Percentiles rank a stretch among this genome's conserved stretches.
These are phyloP conservation scores for Oryza nivara DNA, from an alignment of 176 grass and related monocot species.

Conservation along the genomic window DNA sequence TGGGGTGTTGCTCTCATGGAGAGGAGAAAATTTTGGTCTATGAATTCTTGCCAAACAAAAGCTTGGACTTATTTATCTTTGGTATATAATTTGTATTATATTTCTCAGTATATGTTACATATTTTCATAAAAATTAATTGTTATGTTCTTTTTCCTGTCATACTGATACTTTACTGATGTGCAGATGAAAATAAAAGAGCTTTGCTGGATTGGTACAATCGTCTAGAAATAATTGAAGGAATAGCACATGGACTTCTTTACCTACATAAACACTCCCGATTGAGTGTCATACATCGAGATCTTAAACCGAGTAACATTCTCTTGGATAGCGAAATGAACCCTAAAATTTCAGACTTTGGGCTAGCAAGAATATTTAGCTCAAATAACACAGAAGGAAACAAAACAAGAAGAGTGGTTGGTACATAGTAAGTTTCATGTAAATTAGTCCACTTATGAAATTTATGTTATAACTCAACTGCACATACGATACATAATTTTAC, in stretches of 20 bases:
- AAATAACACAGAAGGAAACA: conserved; percentile 39
- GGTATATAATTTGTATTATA: conserved; percentile 33
- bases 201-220: conserved; percentile 40
- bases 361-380: conserved; percentile 53
- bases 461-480: too few relatives aligned
- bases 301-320: conserved; percentile 65
- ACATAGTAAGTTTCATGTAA: conserved; percentile 11
- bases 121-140: too few relatives aligned
- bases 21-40: conserved; percentile 66
- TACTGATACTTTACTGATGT: neutral
- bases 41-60: conserved; percentile 74
- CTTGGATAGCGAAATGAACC: conserved; percentile 39
- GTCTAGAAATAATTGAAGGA: conserved; percentile 35
- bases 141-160: too few relatives aligned
- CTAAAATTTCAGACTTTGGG: conserved; percentile 52
- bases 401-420: conserved; percentile 38
- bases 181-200: conserved; percentile 42
- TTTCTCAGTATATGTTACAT: neutral
- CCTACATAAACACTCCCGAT: conserved; percentile 52
- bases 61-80: conserved; percentile 68
- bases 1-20: conserved; percentile 48
- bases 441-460: too few relatives aligned
- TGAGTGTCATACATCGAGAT: conserved; percentile 58
- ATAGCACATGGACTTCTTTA: conserved; percentile 52
- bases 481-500: too few relatives aligned